These are phyloP conservation scores for Citropsis articulata DNA, from an alignment of 345 rosid species.

Conservation along the genomic window DNA sequence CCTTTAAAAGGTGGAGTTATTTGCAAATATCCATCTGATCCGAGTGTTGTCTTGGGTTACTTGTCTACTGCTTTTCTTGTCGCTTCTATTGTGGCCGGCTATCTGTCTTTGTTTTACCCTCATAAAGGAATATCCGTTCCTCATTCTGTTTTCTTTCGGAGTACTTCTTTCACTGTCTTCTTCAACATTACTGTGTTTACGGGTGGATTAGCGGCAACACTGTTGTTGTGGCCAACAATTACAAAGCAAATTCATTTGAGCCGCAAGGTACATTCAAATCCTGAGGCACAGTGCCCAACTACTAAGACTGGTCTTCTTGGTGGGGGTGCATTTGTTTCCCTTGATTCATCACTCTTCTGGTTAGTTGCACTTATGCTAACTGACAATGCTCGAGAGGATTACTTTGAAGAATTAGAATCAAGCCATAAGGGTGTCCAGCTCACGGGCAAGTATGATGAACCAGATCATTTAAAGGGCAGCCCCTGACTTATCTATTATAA, in stretches of 20 bases:
- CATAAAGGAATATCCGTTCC: constrained; percentile 78
- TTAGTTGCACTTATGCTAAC: constrained; percentile 73
- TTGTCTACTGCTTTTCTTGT: constrained; percentile 63
- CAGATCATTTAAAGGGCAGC: constrained; percentile 7
- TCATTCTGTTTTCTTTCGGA: constrained; percentile 54
- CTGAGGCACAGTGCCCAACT: constrained; percentile 57
- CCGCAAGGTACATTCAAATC: constrained; percentile 52
- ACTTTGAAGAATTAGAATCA: constrained; percentile 52
- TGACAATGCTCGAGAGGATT: constrained; percentile 79
- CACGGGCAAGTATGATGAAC: neutral
- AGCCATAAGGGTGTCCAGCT: constrained; percentile 8
- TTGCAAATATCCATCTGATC: constrained; percentile 86
- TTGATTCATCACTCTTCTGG: constrained; percentile 80
- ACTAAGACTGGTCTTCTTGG: constrained; percentile 85
- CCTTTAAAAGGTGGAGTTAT: constrained; percentile 55
- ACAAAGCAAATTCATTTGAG: constrained; percentile 67
- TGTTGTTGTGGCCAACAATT: constrained; percentile 75
- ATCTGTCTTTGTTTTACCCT: constrained; percentile 61
- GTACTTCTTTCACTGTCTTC: constrained; percentile 56
- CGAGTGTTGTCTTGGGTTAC: constrained; percentile 61
- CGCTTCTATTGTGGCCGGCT: constrained; percentile 48
- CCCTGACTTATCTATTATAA: neutral
- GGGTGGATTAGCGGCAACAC: constrained; percentile 52
- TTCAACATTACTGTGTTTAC: constrained; percentile 73
- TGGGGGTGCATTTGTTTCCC: constrained; percentile 80